phyloP scores from a whole-genome alignment of 2,329 filamentous ascomycete species.

The Hypomyces perniciosus region DNA sequence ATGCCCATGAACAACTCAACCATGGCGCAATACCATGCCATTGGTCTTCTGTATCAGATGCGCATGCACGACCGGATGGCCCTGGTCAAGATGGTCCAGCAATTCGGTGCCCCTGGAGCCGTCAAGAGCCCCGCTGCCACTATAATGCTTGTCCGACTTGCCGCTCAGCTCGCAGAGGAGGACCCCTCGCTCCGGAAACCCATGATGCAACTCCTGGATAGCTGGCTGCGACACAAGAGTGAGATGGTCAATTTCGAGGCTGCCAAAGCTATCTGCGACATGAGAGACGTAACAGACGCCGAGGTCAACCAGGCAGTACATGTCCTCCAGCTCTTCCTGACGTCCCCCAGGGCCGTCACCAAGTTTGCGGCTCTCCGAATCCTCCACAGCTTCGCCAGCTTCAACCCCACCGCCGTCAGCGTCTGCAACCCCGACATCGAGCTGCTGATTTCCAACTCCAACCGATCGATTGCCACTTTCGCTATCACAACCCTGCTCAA shows the following conservation, averaged over 20 bases:
- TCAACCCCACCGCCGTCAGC: constrained; percentile 89
- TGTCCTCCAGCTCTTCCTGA: constrained; percentile 92
- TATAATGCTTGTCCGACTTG: constrained; percentile 85
- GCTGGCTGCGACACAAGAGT: constrained; percentile 96
- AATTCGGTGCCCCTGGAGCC: constrained; percentile 84
- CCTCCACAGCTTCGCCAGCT: constrained; percentile 90
- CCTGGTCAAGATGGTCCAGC: constrained; percentile 99
- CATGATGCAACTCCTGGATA: constrained; percentile 95
- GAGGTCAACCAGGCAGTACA: constrained; percentile 91
- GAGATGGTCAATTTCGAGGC: constrained; percentile 99
- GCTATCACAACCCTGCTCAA: constrained; percentile 97
- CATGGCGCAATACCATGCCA: constrained; percentile 98
- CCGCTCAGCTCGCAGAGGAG: constrained; percentile 90
- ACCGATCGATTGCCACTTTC: constrained; percentile 95
- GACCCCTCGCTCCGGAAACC: constrained; percentile 82
- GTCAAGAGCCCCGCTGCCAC: constrained; percentile 93
- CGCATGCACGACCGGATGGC: constrained; percentile 96
- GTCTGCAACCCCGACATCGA: constrained; percentile 97
- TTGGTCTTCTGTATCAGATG: constrained; percentile 97
- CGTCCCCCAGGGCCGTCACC: constrained; percentile 88
- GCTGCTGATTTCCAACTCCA: constrained; percentile 90
- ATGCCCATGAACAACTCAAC: constrained; percentile 85
- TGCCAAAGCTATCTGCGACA: constrained; percentile 93
- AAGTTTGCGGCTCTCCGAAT: constrained; percentile 97
- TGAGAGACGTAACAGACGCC: constrained; percentile 85